phyloP scores from a whole-genome alignment of 306 rosid genomes.

The Morella rubra region DNA sequence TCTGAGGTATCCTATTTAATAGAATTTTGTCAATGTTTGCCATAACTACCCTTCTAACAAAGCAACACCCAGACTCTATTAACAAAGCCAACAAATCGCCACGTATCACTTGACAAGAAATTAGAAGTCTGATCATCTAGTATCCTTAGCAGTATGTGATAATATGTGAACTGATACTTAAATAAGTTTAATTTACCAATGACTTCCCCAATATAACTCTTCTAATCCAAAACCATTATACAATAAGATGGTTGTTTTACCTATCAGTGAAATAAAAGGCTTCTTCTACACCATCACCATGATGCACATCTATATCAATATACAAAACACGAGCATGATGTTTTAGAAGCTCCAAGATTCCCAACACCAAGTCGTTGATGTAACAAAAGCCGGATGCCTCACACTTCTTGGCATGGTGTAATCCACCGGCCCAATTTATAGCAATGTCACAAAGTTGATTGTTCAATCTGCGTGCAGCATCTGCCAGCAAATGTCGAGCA shows the following conservation, averaged over 20 bases:
- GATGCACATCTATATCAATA: slow-evolving; percentile 97
- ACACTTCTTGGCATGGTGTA: slow-evolving; percentile 99
- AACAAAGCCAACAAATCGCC: background rate
- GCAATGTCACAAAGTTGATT: slow-evolving; percentile 91
- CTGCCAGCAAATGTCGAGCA: slow-evolving; percentile 43
- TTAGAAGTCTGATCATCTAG: background rate
- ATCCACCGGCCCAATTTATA: slow-evolving; percentile 98
- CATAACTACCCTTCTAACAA: background rate
- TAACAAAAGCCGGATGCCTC: slow-evolving; percentile 99
- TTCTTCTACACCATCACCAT: slow-evolving; percentile 99
- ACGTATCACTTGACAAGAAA: background rate
- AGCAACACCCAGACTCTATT: background rate
- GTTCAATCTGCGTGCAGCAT: slow-evolving; percentile 94
- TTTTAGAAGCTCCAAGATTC: slow-evolving; percentile 94
- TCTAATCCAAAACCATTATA: slow-evolving; percentile 15
- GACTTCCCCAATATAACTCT: background rate
- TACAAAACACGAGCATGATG: slow-evolving; percentile 93
- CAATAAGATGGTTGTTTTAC: slow-evolving; percentile 39
- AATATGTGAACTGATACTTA: background rate
- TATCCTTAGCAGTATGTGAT: background rate
- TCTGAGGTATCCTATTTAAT: background rate
- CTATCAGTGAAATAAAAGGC: slow-evolving; percentile 97
- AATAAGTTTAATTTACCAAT: background rate
- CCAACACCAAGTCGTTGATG: slow-evolving; percentile 95
- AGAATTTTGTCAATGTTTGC: background rate